Evolutionary conservation across 257 asterid genomes (phyloP), one percentile per base, ranked within the genome.

Genomic region (Capsicum chinense): DNA sequence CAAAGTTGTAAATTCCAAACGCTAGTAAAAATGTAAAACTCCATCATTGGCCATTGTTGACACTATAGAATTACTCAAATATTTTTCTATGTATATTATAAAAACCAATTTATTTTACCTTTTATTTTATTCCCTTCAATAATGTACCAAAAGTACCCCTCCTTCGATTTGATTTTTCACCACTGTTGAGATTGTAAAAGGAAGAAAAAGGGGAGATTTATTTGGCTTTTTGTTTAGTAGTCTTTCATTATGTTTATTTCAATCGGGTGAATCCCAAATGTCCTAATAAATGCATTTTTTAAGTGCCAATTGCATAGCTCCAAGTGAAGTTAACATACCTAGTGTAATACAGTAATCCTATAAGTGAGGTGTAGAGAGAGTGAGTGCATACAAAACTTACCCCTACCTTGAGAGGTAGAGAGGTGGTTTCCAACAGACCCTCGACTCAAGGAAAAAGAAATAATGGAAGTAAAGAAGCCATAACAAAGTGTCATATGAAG

Each of bases 1-100:
- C 93, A 95, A 92, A 90, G 89, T 92, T 86, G 87, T 93, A 56
- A 91, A 82, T 86, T 81, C 91, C 78, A 80, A 78, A 78, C 3
- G 88, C 88, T 90, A 84, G 86, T 33, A 13, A 67, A 26, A 67
- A 26, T 7, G 63, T 33, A 6, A 3, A 68, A 37, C 13, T 33
- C 17, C 19, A 37, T 2, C 21, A 68, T 14, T 68, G 79, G 15
- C 15, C 56, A 69, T 69, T 69, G 33, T 16, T 39, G 52, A 68
- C 78, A 68, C 19, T 39, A 35, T 5, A 6, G 50, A 67, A 67
- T 35, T 5, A 35, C 13, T 37, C 74, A 13, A n/a, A 74, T 78
- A 54, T 54, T 54, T 3, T 3, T 33, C 50, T 54, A 78, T 15
- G 82, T 78, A 78, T 78, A 78, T 78, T 5, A 26, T 21, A 74